Percentiles rank a stretch among this genome's conserved stretches.
Conservation (phyloP, 306 rosid species). For the Dalbergia oliveri region DNA sequence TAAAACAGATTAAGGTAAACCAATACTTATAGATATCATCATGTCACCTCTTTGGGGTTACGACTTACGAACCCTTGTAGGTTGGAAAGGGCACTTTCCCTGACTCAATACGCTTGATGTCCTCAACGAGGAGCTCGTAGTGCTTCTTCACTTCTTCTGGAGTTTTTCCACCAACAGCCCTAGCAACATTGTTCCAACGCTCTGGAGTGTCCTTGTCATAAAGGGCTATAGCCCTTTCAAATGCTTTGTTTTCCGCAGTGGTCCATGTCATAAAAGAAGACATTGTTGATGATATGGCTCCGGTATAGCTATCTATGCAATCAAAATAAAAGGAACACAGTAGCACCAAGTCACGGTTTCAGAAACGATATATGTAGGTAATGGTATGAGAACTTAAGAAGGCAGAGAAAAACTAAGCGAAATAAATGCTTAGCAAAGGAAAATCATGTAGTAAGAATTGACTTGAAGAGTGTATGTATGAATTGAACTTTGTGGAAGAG, state of each 20-base stretch:
- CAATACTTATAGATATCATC: too few relatives aligned
- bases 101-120: constrained; percentile 71
- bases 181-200: constrained; percentile 79
- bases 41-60: too few relatives aligned
- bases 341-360: too few relatives aligned
- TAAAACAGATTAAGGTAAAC: too few relatives aligned
- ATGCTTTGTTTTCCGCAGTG: constrained; percentile 69
- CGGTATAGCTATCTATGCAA: not conserved
- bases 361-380: not conserved
- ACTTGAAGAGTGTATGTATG: constrained; percentile 39
- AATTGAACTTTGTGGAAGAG: not conserved
- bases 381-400: not conserved
- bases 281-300: constrained; percentile 25
- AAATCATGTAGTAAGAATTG: not conserved
- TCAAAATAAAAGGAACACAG: too few relatives aligned
- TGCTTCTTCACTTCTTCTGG: constrained; percentile 72
- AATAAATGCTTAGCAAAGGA: not conserved
- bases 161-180: constrained; percentile 72
- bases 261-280: constrained; percentile 68
- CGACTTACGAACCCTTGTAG: constrained; percentile 42
- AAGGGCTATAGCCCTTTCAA: constrained; percentile 71
- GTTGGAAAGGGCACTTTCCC: constrained; percentile 68
- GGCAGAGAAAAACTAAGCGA: not conserved
- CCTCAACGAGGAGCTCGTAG: constrained; percentile 65
- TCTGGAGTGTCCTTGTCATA: constrained; percentile 76